Evolutionary conservation across 176 grass and related monocot species (phyloP), one percentile per base, ranked within the genome.

Genomic region (Phoenix dactylifera): DNA sequence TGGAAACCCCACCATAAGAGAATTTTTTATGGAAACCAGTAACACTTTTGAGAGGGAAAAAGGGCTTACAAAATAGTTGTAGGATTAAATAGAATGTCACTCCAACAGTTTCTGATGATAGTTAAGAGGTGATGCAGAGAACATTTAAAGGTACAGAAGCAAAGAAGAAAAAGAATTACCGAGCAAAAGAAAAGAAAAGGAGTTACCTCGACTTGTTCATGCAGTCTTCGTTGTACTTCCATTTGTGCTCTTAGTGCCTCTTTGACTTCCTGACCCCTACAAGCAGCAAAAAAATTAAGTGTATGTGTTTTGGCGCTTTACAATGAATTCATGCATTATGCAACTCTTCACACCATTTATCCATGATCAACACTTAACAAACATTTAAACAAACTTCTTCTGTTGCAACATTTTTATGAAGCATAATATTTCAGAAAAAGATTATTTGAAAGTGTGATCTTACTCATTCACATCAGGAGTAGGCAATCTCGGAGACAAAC

Each of bases 171-270:
- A 4, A 2, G 52, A 44, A 44, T 17, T 26, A 23, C 59, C 17
- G 7, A 48, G 5, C 17, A 4, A 16, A 67, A 39, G 39, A 22
- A 29, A 44, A 29, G n/a, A 62, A 15, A 0, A 52, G 18, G 2
- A 59, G 23, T 82, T 89, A 89, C 93, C 88, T 92, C 82, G 18
- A 98, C 93, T 98, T 92, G 93, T 69, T 98, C 93, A 88, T 92
- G 82, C 59, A 98, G 69, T 76, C 82, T 98, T 66, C 88, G 77
- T 73, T 92, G 88, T 55, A 98, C 79, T 75, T 92, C 93, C 93
- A 98, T 92, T 81, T 98, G 93, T 44, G 73, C 84, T 78, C 88
- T 86, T 49, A 75, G 54, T 55, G 79, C 79, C 60, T 82, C 79
- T 52, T 82, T 82, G n/a, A 86, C 64, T 79, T 75, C 62, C 18